A percentile compares a stretch with the other conserved stretches of the same genome.
These are phyloP conservation scores for Saccharomycopsis schoenii DNA, from an alignment of 805 yeast species.

Conservation along the genomic window DNA sequence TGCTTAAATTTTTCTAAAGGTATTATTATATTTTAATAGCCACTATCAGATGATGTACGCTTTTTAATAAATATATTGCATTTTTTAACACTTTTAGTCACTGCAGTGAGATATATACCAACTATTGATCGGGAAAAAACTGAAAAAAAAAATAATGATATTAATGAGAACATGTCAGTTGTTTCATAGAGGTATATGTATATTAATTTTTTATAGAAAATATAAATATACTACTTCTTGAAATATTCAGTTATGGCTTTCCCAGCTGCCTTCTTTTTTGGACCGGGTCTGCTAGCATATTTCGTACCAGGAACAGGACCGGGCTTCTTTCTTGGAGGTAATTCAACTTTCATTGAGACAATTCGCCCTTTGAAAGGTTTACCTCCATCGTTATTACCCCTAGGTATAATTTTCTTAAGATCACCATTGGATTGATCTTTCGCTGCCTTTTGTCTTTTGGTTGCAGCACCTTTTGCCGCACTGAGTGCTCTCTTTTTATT, in stretches of 20 bases:
- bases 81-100: too few species aligned
- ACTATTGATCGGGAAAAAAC: too few species aligned
- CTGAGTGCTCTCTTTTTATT: constrained; percentile 10
- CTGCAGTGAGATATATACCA: too few species aligned
- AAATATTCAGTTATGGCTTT: neutral
- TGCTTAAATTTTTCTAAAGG: neutral
- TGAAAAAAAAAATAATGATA: neutral
- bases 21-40: neutral
- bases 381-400: neutral
- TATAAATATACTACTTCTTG: neutral
- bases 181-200: neutral
- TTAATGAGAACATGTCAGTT: neutral
- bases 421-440: neutral
- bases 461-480: neutral
- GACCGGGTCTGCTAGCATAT: constrained; percentile 5
- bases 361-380: neutral
- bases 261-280: constrained; percentile 5
- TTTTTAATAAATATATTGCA: neutral
- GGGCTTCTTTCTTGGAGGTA: constrained; percentile 3
- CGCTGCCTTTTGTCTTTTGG: neutral
- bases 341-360: neutral
- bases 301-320: constrained; percentile 10
- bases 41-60: neutral
- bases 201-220: neutral
- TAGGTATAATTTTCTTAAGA: neutral